phyloP scores from a whole-genome alignment of 2,329 filamentous ascomycete genomes.

The Apiospora pterosperma region DNA sequence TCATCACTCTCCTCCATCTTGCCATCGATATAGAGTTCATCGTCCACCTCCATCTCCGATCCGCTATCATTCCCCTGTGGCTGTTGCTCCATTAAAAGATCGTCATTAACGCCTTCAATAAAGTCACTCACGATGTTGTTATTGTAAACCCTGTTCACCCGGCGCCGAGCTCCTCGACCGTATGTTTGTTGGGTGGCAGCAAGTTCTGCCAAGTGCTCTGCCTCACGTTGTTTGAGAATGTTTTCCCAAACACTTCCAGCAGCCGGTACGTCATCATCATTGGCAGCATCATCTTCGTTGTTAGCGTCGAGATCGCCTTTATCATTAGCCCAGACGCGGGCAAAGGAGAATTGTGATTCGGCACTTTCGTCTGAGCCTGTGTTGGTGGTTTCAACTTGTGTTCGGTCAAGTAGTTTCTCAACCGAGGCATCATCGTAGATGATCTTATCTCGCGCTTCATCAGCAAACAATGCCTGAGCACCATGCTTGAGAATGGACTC shows the following conservation, averaged over 20 bases:
- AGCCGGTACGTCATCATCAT: slow-evolving; percentile 50
- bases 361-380: slow-evolving; percentile 60
- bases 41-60: slow-evolving; percentile 23
- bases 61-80: slow-evolving; percentile 18
- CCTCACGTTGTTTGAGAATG: slow-evolving; percentile 81
- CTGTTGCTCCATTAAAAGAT: slow-evolving; percentile 18
- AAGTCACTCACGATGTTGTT: slow-evolving; percentile 31
- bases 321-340: slow-evolving; percentile 88
- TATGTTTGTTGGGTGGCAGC: slow-evolving; percentile 69
- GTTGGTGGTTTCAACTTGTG: slow-evolving; percentile 70
- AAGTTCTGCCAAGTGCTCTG: slow-evolving; percentile 69
- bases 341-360: slow-evolving; percentile 84
- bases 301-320: slow-evolving; percentile 63
- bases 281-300: slow-evolving; percentile 51
- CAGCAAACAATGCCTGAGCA: slow-evolving; percentile 80
- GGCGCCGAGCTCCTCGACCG: slow-evolving; percentile 78
- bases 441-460: slow-evolving; percentile 69
- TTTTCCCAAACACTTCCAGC: slow-evolving; percentile 81
- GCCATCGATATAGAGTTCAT: slow-evolving; percentile 24
- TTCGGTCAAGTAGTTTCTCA: slow-evolving; percentile 88
- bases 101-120: slow-evolving; percentile 22
- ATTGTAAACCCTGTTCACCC: slow-evolving; percentile 42
- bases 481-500: slow-evolving; percentile 87
- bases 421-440: slow-evolving; percentile 77
- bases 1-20: slow-evolving; percentile 16